Conservation (phyloP, 345 rosid genomes). For the Carallia pectinifolia region DNA sequence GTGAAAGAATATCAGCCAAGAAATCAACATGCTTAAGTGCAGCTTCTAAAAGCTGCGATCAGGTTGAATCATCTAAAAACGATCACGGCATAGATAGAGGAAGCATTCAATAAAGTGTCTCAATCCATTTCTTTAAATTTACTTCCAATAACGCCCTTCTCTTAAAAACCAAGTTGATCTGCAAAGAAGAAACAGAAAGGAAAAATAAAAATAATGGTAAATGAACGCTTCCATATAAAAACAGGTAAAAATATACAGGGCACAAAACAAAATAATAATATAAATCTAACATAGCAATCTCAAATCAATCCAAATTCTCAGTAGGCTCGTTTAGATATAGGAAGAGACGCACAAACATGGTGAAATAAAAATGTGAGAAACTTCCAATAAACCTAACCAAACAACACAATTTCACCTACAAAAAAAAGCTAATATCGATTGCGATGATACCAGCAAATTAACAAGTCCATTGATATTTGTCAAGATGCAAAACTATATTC, state of each 20-base stretch:
- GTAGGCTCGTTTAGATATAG: no score
- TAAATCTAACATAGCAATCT: background rate
- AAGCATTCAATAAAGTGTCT: constrained; percentile 3
- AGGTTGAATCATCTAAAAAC: constrained; percentile 47
- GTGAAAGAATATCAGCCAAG: constrained; percentile 43
- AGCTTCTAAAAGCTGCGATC: constrained; percentile 80
- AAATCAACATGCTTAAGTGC: constrained; percentile 73
- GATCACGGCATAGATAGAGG: constrained; percentile 18
- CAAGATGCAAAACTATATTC: no score
- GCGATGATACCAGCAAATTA: no score
- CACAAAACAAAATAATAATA: background rate
- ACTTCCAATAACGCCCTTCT: constrained; percentile 15
- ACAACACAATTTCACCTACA: background rate
- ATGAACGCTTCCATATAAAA: constrained; percentile 1
- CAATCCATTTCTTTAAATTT: constrained; percentile 19
- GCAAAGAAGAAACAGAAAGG: constrained; percentile 18
- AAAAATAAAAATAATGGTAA: background rate
- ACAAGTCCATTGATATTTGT: no score
- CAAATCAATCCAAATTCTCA: background rate
- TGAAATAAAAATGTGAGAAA: background rate
- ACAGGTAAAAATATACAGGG: background rate
- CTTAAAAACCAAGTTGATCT: constrained; percentile 27
- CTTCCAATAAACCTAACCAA: background rate
- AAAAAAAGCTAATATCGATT: no score
- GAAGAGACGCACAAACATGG: no score